Evolutionary conservation across 805 yeast genomes (phyloP).

Genomic region (Saccharomycopsis schoenii): DNA sequence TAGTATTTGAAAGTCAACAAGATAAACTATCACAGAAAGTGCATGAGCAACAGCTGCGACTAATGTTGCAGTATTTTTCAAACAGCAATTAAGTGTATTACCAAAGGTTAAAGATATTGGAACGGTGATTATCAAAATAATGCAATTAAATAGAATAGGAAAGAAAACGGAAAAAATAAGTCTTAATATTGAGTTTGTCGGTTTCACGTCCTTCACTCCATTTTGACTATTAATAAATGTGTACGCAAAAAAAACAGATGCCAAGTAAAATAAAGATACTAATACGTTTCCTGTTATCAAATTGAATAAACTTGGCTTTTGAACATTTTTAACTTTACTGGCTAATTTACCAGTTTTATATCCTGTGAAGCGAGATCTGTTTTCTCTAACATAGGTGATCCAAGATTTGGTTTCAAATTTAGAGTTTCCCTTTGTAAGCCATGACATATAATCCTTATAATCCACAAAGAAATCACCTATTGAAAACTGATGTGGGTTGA

Average conservation of each 20-base stretch:
- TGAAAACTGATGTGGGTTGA: slow-evolving; percentile 96
- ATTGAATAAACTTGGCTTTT: slow-evolving; percentile 71
- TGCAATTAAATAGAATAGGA: slow-evolving; percentile 36
- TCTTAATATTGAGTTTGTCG: slow-evolving; percentile 53
- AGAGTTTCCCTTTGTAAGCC: slow-evolving; percentile 87
- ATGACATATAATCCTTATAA: slow-evolving; percentile 85
- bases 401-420: slow-evolving; percentile 84
- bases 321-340: slow-evolving; percentile 22
- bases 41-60: slow-evolving; percentile 95
- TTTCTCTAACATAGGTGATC: slow-evolving; percentile 75
- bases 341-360: slow-evolving; percentile 43
- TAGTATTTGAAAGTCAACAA: slow-evolving; percentile 85
- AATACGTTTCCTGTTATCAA: slow-evolving; percentile 59
- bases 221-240: slow-evolving; percentile 80
- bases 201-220: slow-evolving; percentile 48
- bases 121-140: slow-evolving; percentile 28
- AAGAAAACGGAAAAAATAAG: slow-evolving; percentile 40
- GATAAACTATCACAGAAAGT: slow-evolving; percentile 79
- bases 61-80: slow-evolving; percentile 94
- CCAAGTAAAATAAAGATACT: slow-evolving; percentile 64
- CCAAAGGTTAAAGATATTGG: slow-evolving; percentile 39
- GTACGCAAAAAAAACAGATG: slow-evolving; percentile 71
- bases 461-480: slow-evolving; percentile 95
- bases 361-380: slow-evolving; percentile 81
- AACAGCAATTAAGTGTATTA: slow-evolving; percentile 36